Evolutionary conservation across 805 yeast genomes (phyloP).

Genomic region (Ogataea saltuana): DNA sequence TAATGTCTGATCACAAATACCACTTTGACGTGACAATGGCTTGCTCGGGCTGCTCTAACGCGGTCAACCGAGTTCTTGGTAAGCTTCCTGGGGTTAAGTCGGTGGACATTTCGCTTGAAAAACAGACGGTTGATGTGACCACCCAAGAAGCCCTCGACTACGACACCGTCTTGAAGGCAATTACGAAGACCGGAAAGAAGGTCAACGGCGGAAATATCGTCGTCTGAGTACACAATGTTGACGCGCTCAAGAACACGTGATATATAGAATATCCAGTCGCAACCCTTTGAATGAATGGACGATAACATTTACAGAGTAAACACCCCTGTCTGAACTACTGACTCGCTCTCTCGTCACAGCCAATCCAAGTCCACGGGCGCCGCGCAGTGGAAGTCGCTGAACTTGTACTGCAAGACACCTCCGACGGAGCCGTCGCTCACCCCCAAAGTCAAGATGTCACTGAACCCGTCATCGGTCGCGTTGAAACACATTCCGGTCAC

Average conservation of each 20-base stretch:
- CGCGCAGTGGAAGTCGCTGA: slow-evolving; percentile 19
- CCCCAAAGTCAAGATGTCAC: slow-evolving; percentile 53
- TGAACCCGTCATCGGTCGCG: slow-evolving; percentile 40
- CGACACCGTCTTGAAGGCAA: slow-evolving; percentile 77
- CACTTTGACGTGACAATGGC: slow-evolving; percentile 83
- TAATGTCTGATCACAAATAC: slow-evolving; percentile 60
- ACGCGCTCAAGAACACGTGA: too few species aligned
- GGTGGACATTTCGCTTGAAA: slow-evolving; percentile 72
- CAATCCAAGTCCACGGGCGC: slow-evolving; percentile 18
- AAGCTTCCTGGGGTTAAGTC: slow-evolving; percentile 73
- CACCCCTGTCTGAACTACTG: too few species aligned
- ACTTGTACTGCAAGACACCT: slow-evolving; percentile 52
- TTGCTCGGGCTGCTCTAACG: slow-evolving; percentile 85
- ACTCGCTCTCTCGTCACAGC: too few species aligned
- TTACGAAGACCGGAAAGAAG: slow-evolving; percentile 88
- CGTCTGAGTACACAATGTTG: slow-evolving; percentile 27
- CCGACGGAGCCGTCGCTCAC: slow-evolving; percentile 57
- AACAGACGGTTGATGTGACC: slow-evolving; percentile 79
- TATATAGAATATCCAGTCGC: too few species aligned
- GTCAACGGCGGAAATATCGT: slow-evolving; percentile 61
- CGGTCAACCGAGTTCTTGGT: slow-evolving; percentile 74
- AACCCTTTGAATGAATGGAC: too few species aligned
- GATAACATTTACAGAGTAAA: too few species aligned
- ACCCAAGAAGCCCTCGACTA: slow-evolving; percentile 57
- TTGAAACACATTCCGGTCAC: slow-evolving; percentile 55